Percentiles rank a stretch among this genome's conserved stretches.
phyloP scores from a whole-genome alignment of 768 basidiomycete genomes.

The Dictyophora rubrovolvata region DNA sequence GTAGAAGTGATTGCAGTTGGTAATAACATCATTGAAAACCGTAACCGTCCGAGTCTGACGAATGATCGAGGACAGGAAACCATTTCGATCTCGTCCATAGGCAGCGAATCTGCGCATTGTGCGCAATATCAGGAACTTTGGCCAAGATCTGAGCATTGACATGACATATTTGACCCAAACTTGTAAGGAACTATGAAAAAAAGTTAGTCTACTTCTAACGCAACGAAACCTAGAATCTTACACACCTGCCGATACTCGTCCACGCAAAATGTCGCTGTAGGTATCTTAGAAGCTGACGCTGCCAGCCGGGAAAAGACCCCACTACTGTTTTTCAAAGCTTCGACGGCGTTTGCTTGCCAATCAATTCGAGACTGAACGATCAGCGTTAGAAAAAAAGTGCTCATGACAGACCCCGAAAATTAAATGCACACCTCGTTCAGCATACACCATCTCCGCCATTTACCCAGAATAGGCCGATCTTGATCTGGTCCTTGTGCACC shows the following conservation, averaged over 20 bases:
- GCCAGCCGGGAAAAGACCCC: not conserved
- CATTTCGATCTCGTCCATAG: not conserved
- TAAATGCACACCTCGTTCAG: not conserved
- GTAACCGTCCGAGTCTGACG: not conserved
- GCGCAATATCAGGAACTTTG: not conserved
- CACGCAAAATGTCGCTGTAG: not conserved
- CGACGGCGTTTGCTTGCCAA: not conserved
- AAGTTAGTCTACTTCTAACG: not conserved
- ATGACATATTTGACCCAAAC: not conserved
- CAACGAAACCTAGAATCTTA: not conserved
- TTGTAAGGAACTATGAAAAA: not conserved
- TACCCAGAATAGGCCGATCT: conserved; percentile 4
- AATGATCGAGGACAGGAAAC: not conserved
- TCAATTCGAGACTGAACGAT: not conserved
- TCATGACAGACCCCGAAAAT: not conserved
- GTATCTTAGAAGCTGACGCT: not conserved
- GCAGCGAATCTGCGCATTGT: not conserved
- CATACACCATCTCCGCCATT: conserved; percentile 7
- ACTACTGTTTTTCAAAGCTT: not conserved
- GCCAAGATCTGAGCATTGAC: not conserved
- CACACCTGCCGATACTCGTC: not conserved
- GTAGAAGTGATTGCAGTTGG: too few species aligned
- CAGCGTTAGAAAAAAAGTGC: not conserved
- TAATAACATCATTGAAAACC: not conserved
- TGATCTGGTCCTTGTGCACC: conserved; percentile 2